phyloP scores from a whole-genome alignment of 75 land plant species.

The Sequoia sempervirens region DNA sequence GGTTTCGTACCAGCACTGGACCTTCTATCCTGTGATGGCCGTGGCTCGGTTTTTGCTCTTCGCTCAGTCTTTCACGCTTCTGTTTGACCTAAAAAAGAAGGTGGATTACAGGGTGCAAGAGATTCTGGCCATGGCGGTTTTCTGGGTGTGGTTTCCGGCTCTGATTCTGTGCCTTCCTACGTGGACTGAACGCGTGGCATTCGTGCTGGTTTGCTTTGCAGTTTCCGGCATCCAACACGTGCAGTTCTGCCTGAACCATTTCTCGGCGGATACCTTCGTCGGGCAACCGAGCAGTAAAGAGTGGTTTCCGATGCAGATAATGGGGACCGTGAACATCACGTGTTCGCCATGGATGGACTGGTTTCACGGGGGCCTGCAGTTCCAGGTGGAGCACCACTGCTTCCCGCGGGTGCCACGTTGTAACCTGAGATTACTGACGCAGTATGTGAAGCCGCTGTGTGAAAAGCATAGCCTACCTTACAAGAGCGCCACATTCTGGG shows the following conservation, averaged over 20 bases:
- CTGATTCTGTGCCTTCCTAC: constrained; percentile 57
- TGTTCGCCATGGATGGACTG: constrained; percentile 74
- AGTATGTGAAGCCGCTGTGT: constrained; percentile 52
- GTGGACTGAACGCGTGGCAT: constrained; percentile 37
- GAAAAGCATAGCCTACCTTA: constrained; percentile 74
- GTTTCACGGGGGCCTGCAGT: constrained; percentile 81
- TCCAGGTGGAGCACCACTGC: constrained; percentile 81
- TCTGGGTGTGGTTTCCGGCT: constrained; percentile 65
- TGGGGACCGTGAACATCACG: constrained; percentile 57
- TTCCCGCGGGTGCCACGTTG: constrained; percentile 70
- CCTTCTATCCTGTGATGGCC: constrained; percentile 74
- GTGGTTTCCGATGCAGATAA: constrained; percentile 61
- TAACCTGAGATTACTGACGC: constrained; percentile 55
- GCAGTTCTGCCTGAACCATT: constrained; percentile 76
- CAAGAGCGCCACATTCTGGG: constrained; percentile 58
- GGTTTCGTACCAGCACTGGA: constrained; percentile 79
- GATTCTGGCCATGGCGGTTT: constrained; percentile 45
- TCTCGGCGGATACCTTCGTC: constrained; percentile 49
- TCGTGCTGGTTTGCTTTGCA: constrained; percentile 45
- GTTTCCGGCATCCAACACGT: constrained; percentile 67
- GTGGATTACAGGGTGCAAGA: constrained; percentile 47
- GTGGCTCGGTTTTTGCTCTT: constrained; percentile 63
- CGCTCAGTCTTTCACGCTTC: constrained; percentile 46
- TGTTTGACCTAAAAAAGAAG: constrained; percentile 33
- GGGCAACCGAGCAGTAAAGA: constrained; percentile 48